A percentile compares a stretch with the other conserved stretches of the same genome.
These are phyloP conservation scores for Phoma sp. DNA, from an alignment of 2,329 filamentous ascomycete genomes.

Conservation along the genomic window DNA sequence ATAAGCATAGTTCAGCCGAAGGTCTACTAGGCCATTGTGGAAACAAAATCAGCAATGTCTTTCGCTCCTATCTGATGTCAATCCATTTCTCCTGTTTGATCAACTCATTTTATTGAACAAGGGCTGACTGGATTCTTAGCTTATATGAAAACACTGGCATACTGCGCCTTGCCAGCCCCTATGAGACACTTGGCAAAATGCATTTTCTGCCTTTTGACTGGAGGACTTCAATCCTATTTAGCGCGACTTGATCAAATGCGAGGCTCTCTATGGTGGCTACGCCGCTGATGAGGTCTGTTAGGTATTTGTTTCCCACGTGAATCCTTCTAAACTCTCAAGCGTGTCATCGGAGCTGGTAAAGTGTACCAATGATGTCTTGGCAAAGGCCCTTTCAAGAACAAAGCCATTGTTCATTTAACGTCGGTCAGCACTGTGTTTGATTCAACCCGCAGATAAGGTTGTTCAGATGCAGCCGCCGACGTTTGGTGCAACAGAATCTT, in stretches of 20 bases:
- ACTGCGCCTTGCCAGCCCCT: too few species aligned
- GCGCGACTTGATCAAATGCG: too few species aligned
- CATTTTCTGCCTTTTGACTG: too few species aligned
- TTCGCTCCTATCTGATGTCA: constrained; percentile 52
- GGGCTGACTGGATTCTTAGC: constrained; percentile 7
- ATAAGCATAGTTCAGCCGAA: constrained; percentile 54
- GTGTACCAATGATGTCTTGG: background rate
- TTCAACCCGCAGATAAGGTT: constrained; percentile 13
- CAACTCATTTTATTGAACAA: constrained; percentile 4
- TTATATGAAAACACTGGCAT: background rate
- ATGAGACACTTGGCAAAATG: too few species aligned
- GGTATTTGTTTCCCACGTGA: too few species aligned
- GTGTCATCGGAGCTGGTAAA: too few species aligned
- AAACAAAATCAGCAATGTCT: constrained; percentile 49
- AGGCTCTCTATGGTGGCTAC: too few species aligned
- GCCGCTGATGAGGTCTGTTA: too few species aligned
- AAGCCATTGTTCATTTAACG: constrained; percentile 17
- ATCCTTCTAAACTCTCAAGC: too few species aligned
- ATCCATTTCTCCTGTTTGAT: background rate
- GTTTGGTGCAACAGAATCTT: constrained; percentile 20
- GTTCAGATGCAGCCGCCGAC: constrained; percentile 20
- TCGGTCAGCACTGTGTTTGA: constrained; percentile 1
- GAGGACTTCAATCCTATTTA: too few species aligned
- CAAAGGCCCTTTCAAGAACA: constrained; percentile 3
- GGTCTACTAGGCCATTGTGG: constrained; percentile 46